Evolutionary conservation across 2,329 filamentous ascomycete species (phyloP).

Genomic region (Aureobasidium sp.): DNA sequence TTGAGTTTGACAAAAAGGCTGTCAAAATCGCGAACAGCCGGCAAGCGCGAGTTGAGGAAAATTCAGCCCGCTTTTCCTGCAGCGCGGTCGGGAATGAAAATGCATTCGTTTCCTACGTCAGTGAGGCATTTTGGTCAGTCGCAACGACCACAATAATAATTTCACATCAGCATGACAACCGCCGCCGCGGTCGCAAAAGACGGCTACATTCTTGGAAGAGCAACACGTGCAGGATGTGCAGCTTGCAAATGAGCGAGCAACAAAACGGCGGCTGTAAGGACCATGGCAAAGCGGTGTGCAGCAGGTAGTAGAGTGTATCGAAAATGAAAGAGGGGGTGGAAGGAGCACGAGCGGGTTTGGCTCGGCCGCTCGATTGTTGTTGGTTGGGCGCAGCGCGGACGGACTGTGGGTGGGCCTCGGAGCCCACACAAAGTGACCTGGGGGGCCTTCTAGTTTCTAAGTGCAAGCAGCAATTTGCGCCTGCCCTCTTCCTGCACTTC

Average conservation of each 20-base stretch:
- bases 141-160: background rate
- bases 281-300: conserved; percentile 5
- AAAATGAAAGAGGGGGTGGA: conserved; percentile 4
- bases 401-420: conserved; percentile 4
- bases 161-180: conserved; percentile 2
- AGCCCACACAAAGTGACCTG: background rate
- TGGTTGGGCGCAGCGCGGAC: background rate
- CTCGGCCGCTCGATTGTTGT: background rate
- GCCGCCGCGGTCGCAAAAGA: background rate
- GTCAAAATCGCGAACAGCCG: conserved; percentile 7
- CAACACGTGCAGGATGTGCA: background rate
- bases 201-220: background rate
- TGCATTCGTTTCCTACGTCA: conserved; percentile 5
- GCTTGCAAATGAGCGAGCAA: background rate
- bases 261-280: background rate
- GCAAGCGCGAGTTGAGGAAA: background rate
- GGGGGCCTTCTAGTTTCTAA: conserved; percentile 4
- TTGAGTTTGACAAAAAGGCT: background rate
- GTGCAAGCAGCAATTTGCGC: conserved; percentile 10
- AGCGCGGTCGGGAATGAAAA: background rate
- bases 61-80: conserved; percentile 2
- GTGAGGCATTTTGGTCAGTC: conserved; percentile 13
- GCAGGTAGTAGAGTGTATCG: background rate
- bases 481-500: conserved; percentile 2
- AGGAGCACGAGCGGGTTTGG: conserved; percentile 2